Evolutionary conservation across 2,329 filamentous ascomycete genomes (phyloP).

Genomic region (Fusarium mexicanum): DNA sequence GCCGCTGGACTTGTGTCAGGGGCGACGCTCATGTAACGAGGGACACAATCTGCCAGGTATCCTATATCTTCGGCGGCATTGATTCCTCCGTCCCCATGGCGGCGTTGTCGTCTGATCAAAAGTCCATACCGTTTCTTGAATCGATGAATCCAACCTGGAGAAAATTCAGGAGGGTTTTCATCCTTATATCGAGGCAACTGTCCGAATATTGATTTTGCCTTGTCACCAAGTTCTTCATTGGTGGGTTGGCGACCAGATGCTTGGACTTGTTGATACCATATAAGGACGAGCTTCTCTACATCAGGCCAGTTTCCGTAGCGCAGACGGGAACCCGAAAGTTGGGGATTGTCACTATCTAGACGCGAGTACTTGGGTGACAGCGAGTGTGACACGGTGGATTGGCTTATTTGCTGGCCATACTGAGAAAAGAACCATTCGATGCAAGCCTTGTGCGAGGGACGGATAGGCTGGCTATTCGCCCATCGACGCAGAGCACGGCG

Average conservation of each 20-base stretch:
- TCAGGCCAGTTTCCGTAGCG: slow-evolving; percentile 73
- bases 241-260: slow-evolving; percentile 65
- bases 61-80: slow-evolving; percentile 65
- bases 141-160: slow-evolving; percentile 70
- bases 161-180: slow-evolving; percentile 69
- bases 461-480: slow-evolving; percentile 65
- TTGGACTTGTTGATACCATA: slow-evolving; percentile 64
- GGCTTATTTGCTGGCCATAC: slow-evolving; percentile 69
- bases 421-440: slow-evolving; percentile 70
- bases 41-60: slow-evolving; percentile 69
- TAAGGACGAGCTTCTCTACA: slow-evolving; percentile 66
- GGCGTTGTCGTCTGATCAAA: slow-evolving; percentile 65
- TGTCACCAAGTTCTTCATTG: slow-evolving; percentile 70
- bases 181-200: slow-evolving; percentile 69
- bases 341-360: slow-evolving; percentile 67
- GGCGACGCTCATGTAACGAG: slow-evolving; percentile 66
- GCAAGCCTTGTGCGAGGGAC: slow-evolving; percentile 69
- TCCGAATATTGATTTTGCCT: slow-evolving; percentile 68
- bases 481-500: slow-evolving; percentile 68
- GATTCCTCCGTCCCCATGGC: slow-evolving; percentile 57
- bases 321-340: slow-evolving; percentile 69
- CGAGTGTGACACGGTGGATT: slow-evolving; percentile 71
- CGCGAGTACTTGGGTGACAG: slow-evolving; percentile 70
- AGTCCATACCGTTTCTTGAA: slow-evolving; percentile 72
- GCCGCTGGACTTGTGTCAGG: slow-evolving; percentile 68